These are phyloP conservation scores for Lotmaria passim DNA, from an alignment of 208 protist species.

Conservation along the genomic window DNA sequence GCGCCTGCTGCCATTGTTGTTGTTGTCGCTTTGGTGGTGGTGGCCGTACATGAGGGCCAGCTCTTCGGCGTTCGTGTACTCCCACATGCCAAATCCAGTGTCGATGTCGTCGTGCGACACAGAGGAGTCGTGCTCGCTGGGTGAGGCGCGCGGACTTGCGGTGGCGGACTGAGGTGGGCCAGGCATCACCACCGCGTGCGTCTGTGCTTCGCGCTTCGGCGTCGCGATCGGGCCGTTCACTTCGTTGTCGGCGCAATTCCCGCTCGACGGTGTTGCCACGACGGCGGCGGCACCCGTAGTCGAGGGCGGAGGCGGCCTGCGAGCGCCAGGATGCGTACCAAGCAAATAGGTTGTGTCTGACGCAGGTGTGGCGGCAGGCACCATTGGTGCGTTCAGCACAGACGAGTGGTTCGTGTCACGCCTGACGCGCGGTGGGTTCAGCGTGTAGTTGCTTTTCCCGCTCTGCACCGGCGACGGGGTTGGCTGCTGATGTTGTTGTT, in stretches of 20 bases:
- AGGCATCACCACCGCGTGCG: background rate
- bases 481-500: background rate
- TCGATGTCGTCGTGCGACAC: background rate
- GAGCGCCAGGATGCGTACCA: background rate
- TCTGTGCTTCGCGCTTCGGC: background rate
- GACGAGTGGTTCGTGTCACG: background rate
- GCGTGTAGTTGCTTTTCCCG: background rate
- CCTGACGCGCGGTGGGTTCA: no score
- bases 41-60: background rate
- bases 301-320: background rate
- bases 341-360: background rate
- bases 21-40: background rate
- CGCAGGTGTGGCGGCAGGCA: background rate
- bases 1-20: background rate
- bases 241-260: background rate
- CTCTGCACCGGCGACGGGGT: no score
- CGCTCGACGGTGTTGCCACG: no score
- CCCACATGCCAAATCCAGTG: slow-evolving; percentile 7
- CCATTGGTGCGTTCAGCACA: background rate
- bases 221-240: background rate
- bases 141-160: background rate
- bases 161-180: slow-evolving; percentile 3
- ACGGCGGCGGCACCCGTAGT: no score
- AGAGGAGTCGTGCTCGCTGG: background rate
- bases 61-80: slow-evolving; percentile 16